Conservation (phyloP, 148 eudicot genomes). For the Arbutus unedo region DNA sequence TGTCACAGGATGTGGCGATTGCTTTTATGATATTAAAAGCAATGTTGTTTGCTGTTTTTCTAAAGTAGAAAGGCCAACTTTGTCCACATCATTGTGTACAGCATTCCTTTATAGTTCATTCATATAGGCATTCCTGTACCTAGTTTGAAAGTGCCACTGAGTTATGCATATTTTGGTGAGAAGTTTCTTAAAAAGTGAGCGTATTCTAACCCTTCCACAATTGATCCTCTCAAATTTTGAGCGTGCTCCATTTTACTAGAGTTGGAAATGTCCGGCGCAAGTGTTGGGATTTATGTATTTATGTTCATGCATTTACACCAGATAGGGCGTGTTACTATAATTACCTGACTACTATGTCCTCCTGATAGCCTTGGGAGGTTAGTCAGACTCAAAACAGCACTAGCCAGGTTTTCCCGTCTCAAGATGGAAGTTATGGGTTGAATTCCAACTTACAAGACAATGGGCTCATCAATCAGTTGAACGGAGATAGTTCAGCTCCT, state of each 20-base stretch:
- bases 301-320: background rate
- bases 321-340: background rate
- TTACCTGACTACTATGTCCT: background rate
- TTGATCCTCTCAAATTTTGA: background rate
- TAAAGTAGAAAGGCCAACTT: background rate
- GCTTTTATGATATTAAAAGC: background rate
- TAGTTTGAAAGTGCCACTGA: background rate
- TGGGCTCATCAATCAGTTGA: conserved; percentile 34
- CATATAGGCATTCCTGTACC: background rate
- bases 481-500: conserved; percentile 43
- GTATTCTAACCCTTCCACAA: background rate
- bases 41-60: background rate
- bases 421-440: conserved; percentile 24
- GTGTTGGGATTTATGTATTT: background rate
- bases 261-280: background rate
- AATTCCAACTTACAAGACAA: conserved; percentile 35
- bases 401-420: conserved; percentile 30
- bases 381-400: conserved; percentile 36
- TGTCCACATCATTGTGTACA: background rate
- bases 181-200: background rate
- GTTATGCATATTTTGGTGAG: background rate
- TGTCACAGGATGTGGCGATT: background rate
- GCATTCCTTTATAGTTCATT: background rate
- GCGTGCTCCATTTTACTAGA: background rate
- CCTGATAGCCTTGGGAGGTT: conserved; percentile 78